These are phyloP conservation scores for Xylogone sp. DNA, from an alignment of 2,329 filamentous ascomycete genomes.

Conservation along the genomic window DNA sequence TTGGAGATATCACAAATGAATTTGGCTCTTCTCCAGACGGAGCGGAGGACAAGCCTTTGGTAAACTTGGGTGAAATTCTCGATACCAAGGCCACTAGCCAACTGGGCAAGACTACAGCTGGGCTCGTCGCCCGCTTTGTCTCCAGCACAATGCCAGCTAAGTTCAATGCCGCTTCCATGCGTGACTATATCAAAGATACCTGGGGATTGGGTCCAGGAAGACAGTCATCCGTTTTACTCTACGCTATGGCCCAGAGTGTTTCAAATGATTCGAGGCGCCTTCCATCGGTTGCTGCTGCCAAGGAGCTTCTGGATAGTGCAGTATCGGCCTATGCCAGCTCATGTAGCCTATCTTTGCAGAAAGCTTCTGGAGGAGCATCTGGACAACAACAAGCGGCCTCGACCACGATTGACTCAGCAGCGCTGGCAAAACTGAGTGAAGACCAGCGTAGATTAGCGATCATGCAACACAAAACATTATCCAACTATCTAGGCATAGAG, in stretches of 20 bases:
- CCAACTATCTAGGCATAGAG: background rate
- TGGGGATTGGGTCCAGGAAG: constrained; percentile 24
- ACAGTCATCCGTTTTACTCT: constrained; percentile 16
- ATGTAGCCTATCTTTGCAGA: constrained; percentile 3
- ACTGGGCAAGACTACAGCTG: constrained; percentile 4
- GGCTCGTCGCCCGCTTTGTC: constrained; percentile 14
- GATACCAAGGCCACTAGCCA: constrained; percentile 4
- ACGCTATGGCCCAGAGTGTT: constrained; percentile 22
- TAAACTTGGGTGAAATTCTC: background rate
- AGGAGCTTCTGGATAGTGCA: constrained; percentile 20
- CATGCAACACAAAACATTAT: background rate
- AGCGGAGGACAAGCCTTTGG: constrained; percentile 1
- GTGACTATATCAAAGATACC: constrained; percentile 17
- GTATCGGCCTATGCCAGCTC: constrained; percentile 11
- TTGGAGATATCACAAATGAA: constrained; percentile 5
- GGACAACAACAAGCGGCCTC: constrained; percentile 7
- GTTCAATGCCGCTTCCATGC: constrained; percentile 18
- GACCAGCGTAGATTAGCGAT: background rate
- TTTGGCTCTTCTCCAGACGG: constrained; percentile 4
- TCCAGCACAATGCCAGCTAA: constrained; percentile 27
- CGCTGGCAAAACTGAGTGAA: background rate
- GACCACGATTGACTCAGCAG: background rate
- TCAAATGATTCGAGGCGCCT: constrained; percentile 16
- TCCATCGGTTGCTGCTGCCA: constrained; percentile 10
- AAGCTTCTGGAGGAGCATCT: background rate